These are phyloP conservation scores for Colletotrichum liaoningense DNA, from an alignment of 2,329 filamentous ascomycete genomes.

Conservation along the genomic window DNA sequence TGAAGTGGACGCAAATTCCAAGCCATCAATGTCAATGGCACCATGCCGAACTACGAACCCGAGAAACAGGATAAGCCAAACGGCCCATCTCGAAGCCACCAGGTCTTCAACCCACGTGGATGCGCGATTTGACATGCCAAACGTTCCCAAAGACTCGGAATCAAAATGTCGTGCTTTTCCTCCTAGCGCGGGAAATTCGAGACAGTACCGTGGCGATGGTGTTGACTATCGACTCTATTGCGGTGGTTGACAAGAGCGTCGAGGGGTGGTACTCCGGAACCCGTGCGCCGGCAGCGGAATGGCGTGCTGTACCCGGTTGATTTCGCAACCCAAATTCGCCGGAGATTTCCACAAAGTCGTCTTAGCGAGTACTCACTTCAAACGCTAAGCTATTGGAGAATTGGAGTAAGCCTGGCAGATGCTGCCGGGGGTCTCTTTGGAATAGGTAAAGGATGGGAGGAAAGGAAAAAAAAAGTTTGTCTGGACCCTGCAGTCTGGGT, in stretches of 20 bases:
- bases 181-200: background rate
- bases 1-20: background rate
- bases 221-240: background rate
- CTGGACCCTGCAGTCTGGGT: conserved; percentile 20
- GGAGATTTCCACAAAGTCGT: background rate
- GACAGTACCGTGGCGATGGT: background rate
- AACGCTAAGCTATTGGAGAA: background rate
- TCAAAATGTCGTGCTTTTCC: background rate
- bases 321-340: conserved; percentile 27
- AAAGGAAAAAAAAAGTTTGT: conserved; percentile 17
- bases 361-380: background rate
- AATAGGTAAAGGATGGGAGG: background rate
- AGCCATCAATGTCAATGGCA: background rate
- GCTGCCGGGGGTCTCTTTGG: background rate
- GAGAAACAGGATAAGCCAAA: background rate
- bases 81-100: background rate
- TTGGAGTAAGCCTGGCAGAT: background rate
- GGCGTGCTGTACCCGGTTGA: conserved; percentile 31
- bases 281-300: conserved; percentile 28
- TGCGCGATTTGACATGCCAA: background rate
- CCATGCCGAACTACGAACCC: background rate
- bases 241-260: background rate
- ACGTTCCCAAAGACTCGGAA: background rate
- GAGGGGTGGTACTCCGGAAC: conserved; percentile 13
- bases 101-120: background rate